phyloP scores from a whole-genome alignment of 257 asterid species.

The Knoxia roxburghii region DNA sequence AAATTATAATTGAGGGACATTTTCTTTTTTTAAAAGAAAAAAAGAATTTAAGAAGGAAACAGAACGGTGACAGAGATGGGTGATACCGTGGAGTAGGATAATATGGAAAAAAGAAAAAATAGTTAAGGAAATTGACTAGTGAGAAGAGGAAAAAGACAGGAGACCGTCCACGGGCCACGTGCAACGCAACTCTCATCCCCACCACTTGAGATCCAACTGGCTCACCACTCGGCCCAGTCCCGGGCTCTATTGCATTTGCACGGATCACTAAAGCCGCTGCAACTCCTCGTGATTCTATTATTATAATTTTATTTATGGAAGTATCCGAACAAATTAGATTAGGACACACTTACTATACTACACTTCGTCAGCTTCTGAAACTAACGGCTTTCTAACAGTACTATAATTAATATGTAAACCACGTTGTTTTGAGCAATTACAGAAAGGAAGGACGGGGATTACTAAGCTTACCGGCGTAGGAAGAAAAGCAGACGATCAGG shows the following conservation, averaged over 20 bases:
- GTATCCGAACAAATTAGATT: not conserved
- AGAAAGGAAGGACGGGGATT: not conserved
- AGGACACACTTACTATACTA: too few species aligned
- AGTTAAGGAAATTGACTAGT: conserved; percentile 48
- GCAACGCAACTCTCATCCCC: conserved; percentile 42
- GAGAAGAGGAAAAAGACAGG: conserved; percentile 61
- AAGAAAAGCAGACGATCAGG: conserved; percentile 79
- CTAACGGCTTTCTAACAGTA: too few species aligned
- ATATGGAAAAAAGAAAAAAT: conserved; percentile 26
- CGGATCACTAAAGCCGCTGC: not conserved
- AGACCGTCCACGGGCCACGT: conserved; percentile 96
- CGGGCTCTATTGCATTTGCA: too few species aligned
- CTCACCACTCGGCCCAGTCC: not conserved
- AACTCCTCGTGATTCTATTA: not conserved
- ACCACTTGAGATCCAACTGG: not conserved
- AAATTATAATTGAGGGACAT: conserved; percentile 2
- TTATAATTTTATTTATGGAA: too few species aligned
- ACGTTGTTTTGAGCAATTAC: too few species aligned
- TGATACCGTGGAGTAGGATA: conserved; percentile 30
- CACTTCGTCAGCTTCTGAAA: too few species aligned
- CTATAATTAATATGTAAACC: too few species aligned
- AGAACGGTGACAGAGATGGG: conserved; percentile 56
- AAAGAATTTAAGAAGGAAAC: not conserved
- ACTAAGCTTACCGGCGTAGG: conserved; percentile 76
- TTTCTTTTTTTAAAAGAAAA: too few species aligned